A percentile compares a stretch with the other conserved stretches of the same genome.
Conservation (phyloP, 768 basidiomycete species). For the Podaxis mareebaensis region DNA sequence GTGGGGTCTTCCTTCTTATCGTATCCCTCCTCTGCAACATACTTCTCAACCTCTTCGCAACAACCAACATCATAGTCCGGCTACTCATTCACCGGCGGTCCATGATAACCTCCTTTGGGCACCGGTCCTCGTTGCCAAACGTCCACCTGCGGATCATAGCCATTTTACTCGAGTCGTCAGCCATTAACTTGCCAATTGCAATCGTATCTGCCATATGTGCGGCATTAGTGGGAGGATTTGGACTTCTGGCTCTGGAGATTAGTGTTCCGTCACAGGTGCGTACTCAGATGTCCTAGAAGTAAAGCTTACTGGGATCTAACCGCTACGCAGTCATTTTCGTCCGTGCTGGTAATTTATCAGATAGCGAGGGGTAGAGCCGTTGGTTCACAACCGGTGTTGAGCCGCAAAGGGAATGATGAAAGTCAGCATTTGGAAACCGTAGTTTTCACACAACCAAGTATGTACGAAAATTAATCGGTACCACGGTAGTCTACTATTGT, state of each 20-base stretch:
- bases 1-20: neutral
- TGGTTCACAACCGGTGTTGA: neutral
- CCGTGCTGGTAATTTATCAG: constrained; percentile 9
- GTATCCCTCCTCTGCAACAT: neutral
- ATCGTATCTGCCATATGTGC: neutral
- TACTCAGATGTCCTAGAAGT: no score
- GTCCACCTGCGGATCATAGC: neutral
- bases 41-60: constrained; percentile 9
- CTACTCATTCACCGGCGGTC: constrained; percentile 3
- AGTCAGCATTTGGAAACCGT: neutral
- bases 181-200: constrained; percentile 1
- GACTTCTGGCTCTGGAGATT: neutral
- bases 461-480: neutral
- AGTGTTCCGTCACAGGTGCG: constrained; percentile 8
- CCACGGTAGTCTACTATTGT: no score
- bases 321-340: neutral
- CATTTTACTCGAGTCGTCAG: neutral
- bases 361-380: constrained; percentile 3
- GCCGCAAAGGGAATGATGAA: neutral
- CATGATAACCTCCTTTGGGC: constrained; percentile 3
- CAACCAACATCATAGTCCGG: neutral
- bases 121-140: neutral
- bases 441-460: neutral
- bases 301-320: no score
- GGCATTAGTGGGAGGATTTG: neutral